Conservation (phyloP, 73 alveolate genomes). For the Breviolum minutum region DNA sequence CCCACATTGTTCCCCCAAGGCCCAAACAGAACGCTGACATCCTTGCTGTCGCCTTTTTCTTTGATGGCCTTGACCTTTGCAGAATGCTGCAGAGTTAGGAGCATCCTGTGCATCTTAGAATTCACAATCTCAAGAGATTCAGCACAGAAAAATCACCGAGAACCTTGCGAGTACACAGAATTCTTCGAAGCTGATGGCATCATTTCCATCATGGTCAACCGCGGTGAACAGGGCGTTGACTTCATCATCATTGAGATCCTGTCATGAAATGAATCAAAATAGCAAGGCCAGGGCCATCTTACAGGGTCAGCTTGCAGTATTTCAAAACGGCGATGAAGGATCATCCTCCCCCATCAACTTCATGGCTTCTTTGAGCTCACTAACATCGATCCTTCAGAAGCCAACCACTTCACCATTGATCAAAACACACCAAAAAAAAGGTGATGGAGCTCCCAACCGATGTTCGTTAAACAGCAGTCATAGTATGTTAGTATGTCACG, state of each 20-base stretch:
- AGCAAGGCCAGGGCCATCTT: not conserved
- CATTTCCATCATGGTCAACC: conserved; percentile 92
- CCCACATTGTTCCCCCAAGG: not conserved
- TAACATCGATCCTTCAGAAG: conserved; percentile 61
- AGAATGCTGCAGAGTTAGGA: not conserved
- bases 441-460: not conserved
- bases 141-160: not conserved
- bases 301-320: not conserved
- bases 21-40: conserved; percentile 8
- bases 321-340: not conserved
- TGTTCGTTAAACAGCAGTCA: not conserved
- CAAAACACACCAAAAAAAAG: not conserved
- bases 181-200: conserved; percentile 89
- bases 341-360: conserved; percentile 83
- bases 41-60: conserved; percentile 52
- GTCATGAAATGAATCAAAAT: not conserved
- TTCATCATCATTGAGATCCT: conserved; percentile 66
- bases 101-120: not conserved
- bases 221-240: conserved; percentile 48
- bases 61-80: conserved; percentile 64
- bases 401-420: not conserved
- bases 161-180: conserved; percentile 39
- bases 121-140: not conserved
- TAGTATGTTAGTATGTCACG: too few species aligned
- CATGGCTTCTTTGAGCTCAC: conserved; percentile 89